Base-by-base conservation (phyloP, 768 basidiomycete genomes). In the Clavulina sp. region DNA sequence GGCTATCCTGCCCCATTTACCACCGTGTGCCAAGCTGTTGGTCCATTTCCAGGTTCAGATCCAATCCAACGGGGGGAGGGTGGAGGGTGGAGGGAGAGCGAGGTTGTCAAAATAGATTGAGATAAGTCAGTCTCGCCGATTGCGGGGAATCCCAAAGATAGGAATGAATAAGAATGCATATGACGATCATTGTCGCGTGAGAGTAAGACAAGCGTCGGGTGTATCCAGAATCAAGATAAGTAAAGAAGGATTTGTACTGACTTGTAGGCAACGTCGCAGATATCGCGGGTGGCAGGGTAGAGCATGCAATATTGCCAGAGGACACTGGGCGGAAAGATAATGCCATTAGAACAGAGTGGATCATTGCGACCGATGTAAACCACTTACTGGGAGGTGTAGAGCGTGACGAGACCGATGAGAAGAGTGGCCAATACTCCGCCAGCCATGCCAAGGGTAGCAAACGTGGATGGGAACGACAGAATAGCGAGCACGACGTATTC, bases 371-470 rank as follows among this genome's bases (percentile, higher is more conserved):
- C n/a, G n/a, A n/a, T n/a, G n/a, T n/a, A n/a, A n/a, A n/a, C n/a
- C n/a, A n/a, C n/a, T n/a, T n/a, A n/a, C n/a, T n/a, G 52, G 19
- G 48, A 36, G 28, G 56, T 55, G 19, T 56, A 48, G 26, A 50
- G 44, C 21, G 50, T 36, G n/a, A 51, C 24, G 32, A 52, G 23
- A 29, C 26, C 49, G 5, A 48, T 55, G 32, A 56, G 23, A 31
- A 24, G 24, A 16, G 28, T 40, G 7, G 26, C 26, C 3, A 57
- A 40, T 21, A 56, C 13, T 2, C 41, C 57, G 2, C 32, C 51
- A 5, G 46, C 55, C 57, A 54, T 55, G 21, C 57, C 57, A 28
- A 58, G 56, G 29, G 55, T 54, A 32, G 40, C 38, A 44, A 47
- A 57, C 7, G 48, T 47, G 52, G 48, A 57, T 36, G 57, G 48